Evolutionary conservation across 139 green algal genomes (phyloP), one percentile per base, ranked within the genome.

Genomic region (Chloropicon primus): DNA sequence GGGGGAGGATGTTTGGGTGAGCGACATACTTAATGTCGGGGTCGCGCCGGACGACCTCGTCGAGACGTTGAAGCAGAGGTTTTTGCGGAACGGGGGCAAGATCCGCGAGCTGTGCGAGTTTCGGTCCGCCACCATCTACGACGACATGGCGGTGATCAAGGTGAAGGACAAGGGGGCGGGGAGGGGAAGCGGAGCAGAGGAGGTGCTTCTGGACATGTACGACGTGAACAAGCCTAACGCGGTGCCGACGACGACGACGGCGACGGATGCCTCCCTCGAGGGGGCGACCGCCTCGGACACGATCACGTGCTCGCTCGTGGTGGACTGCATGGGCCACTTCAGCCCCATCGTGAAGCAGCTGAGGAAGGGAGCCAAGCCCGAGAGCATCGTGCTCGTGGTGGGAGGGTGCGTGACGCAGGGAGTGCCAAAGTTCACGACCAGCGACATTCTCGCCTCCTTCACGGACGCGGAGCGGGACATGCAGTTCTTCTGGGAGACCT

Each of bases 381-480:
- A 98, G 28, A 94, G 95, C 21, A 89, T 98, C 72, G 98, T 94
- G 80, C 77, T 96, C 28, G 95, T 99, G 26, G 95, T 98, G 27
- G 95, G 95, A 24, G 82, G 84, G 23, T 92, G 93, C 78, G 88
- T 83, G 1, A 74, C 82, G 2, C 10, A 71, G 26, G 71, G n/a
- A 24, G 28, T 17, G 75, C 74, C 22, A 28, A 62, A 75, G 21
- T 54, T 54, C 73, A 28, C 27, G 24, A 81, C 72, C 54, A 75
- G 2, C 5, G 41, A 85, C 82, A 72, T 86, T 28, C 77, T 53
- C 25, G 27, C 28, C 78, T 81, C 25, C 28, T 25, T 72, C 25
- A 21, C 24, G 41, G 53, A 53, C 2, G 71, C 24, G 24, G 24
- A 24, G 76, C 5, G 24, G 41, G 89, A 94, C 82, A 83, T 90